Evolutionary conservation across 257 asterid genomes (phyloP).

Genomic region (Asclepias syriaca): DNA sequence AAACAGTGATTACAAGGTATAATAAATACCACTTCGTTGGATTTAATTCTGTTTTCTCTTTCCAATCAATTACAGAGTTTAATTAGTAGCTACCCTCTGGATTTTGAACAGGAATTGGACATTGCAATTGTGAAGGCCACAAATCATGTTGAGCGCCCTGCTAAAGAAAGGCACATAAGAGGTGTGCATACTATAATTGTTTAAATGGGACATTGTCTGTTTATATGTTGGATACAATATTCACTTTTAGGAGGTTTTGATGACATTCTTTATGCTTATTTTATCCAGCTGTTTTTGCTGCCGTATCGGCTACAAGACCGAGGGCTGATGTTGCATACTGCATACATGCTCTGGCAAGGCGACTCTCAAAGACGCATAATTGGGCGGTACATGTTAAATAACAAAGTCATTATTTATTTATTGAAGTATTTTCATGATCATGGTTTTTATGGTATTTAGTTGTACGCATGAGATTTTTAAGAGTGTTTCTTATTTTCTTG

Average conservation of each 20-base stretch:
- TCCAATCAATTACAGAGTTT: slow-evolving; percentile 8
- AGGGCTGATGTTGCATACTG: slow-evolving; percentile 99
- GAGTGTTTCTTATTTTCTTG: background rate
- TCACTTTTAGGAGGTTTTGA: slow-evolving; percentile 15
- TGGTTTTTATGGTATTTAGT: background rate
- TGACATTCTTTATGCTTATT: slow-evolving; percentile 14
- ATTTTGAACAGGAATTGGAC: slow-evolving; percentile 65
- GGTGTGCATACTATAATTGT: slow-evolving; percentile 32
- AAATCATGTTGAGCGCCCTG: slow-evolving; percentile 93
- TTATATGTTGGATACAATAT: background rate
- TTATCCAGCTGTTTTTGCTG: slow-evolving; percentile 78
- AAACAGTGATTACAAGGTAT: slow-evolving; percentile 90
- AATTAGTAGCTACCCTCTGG: slow-evolving; percentile 9
- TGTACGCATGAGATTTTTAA: background rate
- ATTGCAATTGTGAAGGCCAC: slow-evolving; percentile 98
- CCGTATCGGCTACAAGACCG: slow-evolving; percentile 87
- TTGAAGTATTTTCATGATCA: background rate
- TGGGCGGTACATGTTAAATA: slow-evolving; percentile 75
- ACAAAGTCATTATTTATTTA: background rate
- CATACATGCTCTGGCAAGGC: slow-evolving; percentile 90
- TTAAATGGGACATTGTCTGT: background rate
- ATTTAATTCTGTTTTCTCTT: background rate
- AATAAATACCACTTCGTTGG: slow-evolving; percentile 1
- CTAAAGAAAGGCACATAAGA: slow-evolving; percentile 87
- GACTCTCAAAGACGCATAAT: slow-evolving; percentile 84